phyloP scores from a whole-genome alignment of 2,329 filamentous ascomycete genomes.

The Huntiella bhutanensis region DNA sequence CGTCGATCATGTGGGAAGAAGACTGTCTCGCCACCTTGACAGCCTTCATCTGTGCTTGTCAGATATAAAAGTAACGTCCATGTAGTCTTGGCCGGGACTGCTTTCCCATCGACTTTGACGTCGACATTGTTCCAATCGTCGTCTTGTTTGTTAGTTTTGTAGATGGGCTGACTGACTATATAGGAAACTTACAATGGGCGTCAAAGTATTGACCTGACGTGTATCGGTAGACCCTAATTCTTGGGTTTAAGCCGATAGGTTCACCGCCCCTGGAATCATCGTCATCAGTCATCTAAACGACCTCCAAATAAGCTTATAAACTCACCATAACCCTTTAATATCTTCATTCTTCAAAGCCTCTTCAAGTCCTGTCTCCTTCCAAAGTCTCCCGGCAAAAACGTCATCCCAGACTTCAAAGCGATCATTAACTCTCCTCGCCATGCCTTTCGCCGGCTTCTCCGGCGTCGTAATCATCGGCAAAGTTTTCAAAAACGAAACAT shows the following conservation, averaged over 20 bases:
- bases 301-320: slow-evolving; percentile 8
- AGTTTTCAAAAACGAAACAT: slow-evolving; percentile 50
- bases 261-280: slow-evolving; percentile 52
- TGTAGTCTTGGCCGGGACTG: slow-evolving; percentile 42
- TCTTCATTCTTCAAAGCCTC: slow-evolving; percentile 31
- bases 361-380: slow-evolving; percentile 57
- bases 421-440: slow-evolving; percentile 75
- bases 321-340: slow-evolving; percentile 26
- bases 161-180: not conserved
- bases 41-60: slow-evolving; percentile 54
- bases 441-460: slow-evolving; percentile 56
- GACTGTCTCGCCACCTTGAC: slow-evolving; percentile 72
- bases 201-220: slow-evolving; percentile 76
- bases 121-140: slow-evolving; percentile 67
- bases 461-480: slow-evolving; percentile 63
- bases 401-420: slow-evolving; percentile 67
- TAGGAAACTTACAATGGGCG: slow-evolving; percentile 54
- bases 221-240: slow-evolving; percentile 81
- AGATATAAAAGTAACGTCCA: slow-evolving; percentile 86
- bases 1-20: slow-evolving; percentile 59
- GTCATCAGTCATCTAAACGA: not conserved
- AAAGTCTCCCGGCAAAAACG: slow-evolving; percentile 54
- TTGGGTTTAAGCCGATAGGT: slow-evolving; percentile 67
- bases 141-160: slow-evolving; percentile 30
- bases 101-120: slow-evolving; percentile 22